Evolutionary conservation across 106 monocot genomes (phyloP).

Genomic region (Acorus gramineus): DNA sequence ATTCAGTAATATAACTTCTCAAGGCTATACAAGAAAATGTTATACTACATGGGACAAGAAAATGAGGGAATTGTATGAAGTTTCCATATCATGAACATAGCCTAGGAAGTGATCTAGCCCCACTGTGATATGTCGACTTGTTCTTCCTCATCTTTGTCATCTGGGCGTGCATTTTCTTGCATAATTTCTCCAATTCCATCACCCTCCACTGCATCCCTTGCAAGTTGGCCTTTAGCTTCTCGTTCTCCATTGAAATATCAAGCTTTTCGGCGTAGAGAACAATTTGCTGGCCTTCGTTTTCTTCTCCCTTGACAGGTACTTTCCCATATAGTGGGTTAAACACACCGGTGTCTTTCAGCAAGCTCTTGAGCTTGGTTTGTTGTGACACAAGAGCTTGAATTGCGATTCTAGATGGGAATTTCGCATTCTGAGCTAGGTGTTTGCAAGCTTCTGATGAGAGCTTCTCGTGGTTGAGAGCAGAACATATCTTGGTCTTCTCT

Average conservation of each 20-base stretch:
- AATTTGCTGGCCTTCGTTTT: conserved; percentile 32
- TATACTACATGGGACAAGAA: too few species aligned
- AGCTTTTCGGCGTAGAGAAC: conserved; percentile 63
- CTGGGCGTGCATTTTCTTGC: conserved; percentile 74
- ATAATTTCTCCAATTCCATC: conserved; percentile 75
- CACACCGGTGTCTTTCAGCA: conserved; percentile 31
- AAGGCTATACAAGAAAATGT: too few species aligned
- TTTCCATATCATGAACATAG: conserved; percentile 60
- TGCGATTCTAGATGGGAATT: conserved; percentile 65
- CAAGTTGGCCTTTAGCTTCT: conserved; percentile 57
- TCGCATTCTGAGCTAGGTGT: conserved; percentile 59
- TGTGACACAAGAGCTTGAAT: conserved; percentile 62
- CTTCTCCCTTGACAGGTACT: neutral
- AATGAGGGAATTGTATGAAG: neutral
- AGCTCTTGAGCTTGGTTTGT: conserved; percentile 64
- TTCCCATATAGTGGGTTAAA: conserved; percentile 4
- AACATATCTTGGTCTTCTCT: conserved; percentile 83
- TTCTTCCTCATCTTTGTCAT: conserved; percentile 50
- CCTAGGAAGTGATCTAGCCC: conserved; percentile 59
- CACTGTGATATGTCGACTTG: conserved; percentile 6
- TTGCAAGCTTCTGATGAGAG: conserved; percentile 71
- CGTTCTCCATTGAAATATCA: conserved; percentile 42
- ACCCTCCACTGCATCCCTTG: conserved; percentile 86
- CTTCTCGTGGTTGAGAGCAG: conserved; percentile 57
- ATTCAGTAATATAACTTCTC: too few species aligned